Conservation (phyloP, 108 stramenopile species). For the Nitzschia sp. region DNA sequence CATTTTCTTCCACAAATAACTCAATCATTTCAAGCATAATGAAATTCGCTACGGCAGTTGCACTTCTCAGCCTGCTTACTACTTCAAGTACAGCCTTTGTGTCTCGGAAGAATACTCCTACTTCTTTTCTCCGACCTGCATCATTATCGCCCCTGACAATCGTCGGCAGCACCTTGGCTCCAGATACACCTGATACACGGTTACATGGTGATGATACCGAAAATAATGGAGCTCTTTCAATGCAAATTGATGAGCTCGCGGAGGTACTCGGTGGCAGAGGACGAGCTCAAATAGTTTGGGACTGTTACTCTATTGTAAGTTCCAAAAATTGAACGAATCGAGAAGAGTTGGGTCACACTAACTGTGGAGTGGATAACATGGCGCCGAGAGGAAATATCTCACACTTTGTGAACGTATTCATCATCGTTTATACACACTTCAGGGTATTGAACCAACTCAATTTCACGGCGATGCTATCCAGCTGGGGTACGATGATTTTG, state of each 20-base stretch:
- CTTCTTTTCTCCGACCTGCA: not conserved
- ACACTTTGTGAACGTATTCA: too few relatives aligned
- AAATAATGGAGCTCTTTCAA: slow-evolving; percentile 51
- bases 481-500: slow-evolving; percentile 26
- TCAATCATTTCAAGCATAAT: not conserved
- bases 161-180: not conserved
- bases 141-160: not conserved
- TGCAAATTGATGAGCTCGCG: slow-evolving; percentile 62
- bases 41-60: not conserved
- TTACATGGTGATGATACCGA: not conserved
- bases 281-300: slow-evolving; percentile 66
- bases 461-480: slow-evolving; percentile 30
- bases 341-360: too few relatives aligned
- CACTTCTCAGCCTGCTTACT: not conserved
- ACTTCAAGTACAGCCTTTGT: not conserved
- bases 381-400: not conserved
- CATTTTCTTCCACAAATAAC: too few relatives aligned
- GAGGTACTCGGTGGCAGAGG: slow-evolving; percentile 57
- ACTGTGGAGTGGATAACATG: not conserved
- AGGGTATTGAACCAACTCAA: slow-evolving; percentile 55
- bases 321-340: not conserved
- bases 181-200: slow-evolving; percentile 1
- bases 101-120: not conserved
- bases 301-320: slow-evolving; percentile 62
- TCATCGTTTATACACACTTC: not conserved